Evolutionary conservation across 2,329 filamentous ascomycete species (phyloP).

Genomic region (Ophiostoma australiae): DNA sequence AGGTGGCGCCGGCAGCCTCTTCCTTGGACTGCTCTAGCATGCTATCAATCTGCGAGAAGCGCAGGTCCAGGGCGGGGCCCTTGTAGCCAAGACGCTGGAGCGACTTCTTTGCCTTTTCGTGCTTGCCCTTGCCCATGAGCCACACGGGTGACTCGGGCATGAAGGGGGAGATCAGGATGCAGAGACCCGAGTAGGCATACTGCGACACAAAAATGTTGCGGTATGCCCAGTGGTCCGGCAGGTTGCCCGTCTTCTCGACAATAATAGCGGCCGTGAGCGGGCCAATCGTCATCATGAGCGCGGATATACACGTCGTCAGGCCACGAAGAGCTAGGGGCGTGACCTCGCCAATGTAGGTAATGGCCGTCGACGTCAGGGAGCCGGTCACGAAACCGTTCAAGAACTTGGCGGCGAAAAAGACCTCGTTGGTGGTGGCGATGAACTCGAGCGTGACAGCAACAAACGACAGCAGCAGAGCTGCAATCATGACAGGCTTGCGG

Average conservation of each 20-base stretch:
- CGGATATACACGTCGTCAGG: conserved; percentile 27
- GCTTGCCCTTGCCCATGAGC: conserved; percentile 10
- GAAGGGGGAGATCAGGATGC: conserved; percentile 27
- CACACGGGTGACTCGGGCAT: conserved; percentile 21
- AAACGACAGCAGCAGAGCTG: conserved; percentile 33
- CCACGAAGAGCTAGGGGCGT: conserved; percentile 30
- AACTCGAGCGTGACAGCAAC: conserved; percentile 37
- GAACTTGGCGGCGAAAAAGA: conserved; percentile 39
- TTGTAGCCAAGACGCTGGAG: neutral
- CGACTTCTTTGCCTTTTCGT: conserved; percentile 25
- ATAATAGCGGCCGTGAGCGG: conserved; percentile 29
- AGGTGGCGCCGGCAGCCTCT: conserved; percentile 45
- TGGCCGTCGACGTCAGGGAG: conserved; percentile 22
- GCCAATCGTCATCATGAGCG: conserved; percentile 27
- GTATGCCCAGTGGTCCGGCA: conserved; percentile 33
- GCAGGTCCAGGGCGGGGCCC: neutral
- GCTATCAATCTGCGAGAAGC: conserved; percentile 1
- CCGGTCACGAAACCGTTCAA: conserved; percentile 36
- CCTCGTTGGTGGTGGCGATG: conserved; percentile 34
- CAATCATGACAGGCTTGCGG: conserved; percentile 31
- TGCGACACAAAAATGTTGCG: conserved; percentile 31
- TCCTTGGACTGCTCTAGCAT: conserved; percentile 48
- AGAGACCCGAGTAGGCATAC: conserved; percentile 30
- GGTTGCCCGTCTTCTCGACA: conserved; percentile 24
- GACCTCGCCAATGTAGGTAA: conserved; percentile 29